Evolutionary conservation across 1,139 yeast genomes (phyloP), one percentile per base, ranked within the genome.

Genomic region (Taphrina betulina): DNA sequence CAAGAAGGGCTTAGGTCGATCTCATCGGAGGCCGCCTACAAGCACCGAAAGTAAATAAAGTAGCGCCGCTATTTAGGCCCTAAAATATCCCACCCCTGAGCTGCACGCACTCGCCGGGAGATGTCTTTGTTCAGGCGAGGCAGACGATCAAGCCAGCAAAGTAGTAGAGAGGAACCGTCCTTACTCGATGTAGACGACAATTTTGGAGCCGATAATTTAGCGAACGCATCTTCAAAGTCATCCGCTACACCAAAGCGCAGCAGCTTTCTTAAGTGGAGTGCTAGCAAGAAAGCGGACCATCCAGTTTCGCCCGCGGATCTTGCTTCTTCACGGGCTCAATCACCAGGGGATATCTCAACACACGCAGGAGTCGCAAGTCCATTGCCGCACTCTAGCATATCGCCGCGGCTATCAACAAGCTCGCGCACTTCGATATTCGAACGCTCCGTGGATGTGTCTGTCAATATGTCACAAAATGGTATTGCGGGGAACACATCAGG

Each of bases 371-470:
- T 26, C 19, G 46, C 41, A 4, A n/a, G 46, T 8, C 54, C 54
- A 24, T 26, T 50, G 41, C 44, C 44, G 4, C 12, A 45, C 20
- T 14, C 40, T 7, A 35, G 10, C 44, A 40, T 26, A 17, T 50
- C 54, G 5, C 46, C 54, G 5, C 54, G 54, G 10, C 10, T 50
- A 0, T 50, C 54, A 24, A 50, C 54, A 16, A 38, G 46, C 19
- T 50, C 54, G 5, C 36, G 33, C 24, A 50, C 54, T 8, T 38
- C 46, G n/a, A 50, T 50, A 31, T 50, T 50, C 17, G 54, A 50
- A 26, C 38, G 54, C 23, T 38, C 46, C 12, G 54, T 50, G 1
- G 54, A 50, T 22, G 7, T 34, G 14, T 8, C 37, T 8, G 12
- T 28, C 12, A 34, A 33, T 3, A 33, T 36, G 16, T n/a, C n/a